Evolutionary conservation across 1,284 basidiomycete genomes (phyloP).

Genomic region (Fomes fomentarius): DNA sequence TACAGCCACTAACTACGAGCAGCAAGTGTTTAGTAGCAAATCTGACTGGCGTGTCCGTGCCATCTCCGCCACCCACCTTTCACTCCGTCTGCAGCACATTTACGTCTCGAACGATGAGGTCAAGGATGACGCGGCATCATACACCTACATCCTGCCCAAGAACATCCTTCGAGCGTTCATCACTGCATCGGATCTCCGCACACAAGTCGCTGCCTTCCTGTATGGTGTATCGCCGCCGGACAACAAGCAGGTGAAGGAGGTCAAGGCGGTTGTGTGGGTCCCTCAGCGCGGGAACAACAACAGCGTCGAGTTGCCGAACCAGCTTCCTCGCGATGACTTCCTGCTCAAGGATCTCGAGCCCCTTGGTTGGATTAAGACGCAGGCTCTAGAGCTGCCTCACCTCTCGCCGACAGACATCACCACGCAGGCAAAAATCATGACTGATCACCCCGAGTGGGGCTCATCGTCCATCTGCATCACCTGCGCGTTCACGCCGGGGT

Average conservation of each 20-base stretch:
- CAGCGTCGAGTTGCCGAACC: conserved; percentile 84
- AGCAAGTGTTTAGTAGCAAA: conserved; percentile 97
- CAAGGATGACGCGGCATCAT: conserved; percentile 93
- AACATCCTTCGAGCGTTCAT: conserved; percentile 97
- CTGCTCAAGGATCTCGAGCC: conserved; percentile 94
- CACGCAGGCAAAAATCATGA: conserved; percentile 96
- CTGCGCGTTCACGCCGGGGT: conserved; percentile 97
- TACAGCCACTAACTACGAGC: conserved; percentile 93
- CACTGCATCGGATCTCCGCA: conserved; percentile 90
- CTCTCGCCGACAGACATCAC: conserved; percentile 95
- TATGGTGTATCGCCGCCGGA: conserved; percentile 94
- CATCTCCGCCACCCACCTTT: conserved; percentile 94
- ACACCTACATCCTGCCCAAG: conserved; percentile 97
- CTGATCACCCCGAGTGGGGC: conserved; percentile 92
- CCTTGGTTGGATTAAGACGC: conserved; percentile 98
- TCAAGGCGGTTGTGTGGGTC: conserved; percentile 95
- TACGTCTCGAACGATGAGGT: conserved; percentile 99
- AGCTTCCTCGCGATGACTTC: conserved; percentile 92
- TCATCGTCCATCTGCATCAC: conserved; percentile 94
- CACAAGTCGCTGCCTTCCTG: conserved; percentile 93
- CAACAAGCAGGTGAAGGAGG: conserved; percentile 98
- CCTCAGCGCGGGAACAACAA: conserved; percentile 97
- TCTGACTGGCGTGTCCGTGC: conserved; percentile 99
- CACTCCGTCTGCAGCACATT: conserved; percentile 96
- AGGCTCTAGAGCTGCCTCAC: conserved; percentile 90